Base-by-base conservation (phyloP, 345 rosid genomes). In the Lenwebbia sp. region DNA sequence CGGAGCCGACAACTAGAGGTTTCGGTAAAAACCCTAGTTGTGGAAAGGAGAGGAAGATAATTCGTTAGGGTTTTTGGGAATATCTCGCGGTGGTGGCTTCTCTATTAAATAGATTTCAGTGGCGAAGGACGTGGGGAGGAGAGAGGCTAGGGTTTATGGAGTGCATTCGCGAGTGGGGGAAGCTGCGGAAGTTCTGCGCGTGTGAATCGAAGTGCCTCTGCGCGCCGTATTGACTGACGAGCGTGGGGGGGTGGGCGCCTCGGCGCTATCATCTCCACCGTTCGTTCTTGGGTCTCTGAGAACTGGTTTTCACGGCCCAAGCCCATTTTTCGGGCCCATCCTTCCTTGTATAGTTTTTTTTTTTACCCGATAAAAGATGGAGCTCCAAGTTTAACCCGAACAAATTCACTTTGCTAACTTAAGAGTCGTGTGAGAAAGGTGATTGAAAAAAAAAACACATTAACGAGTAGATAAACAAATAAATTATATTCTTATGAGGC, bases 21-120 rank as follows among this genome's bases (percentile, higher is more conserved):
- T 40, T 86, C 53, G 25, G 86, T 65, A 52, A 82, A 84, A 86
- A 82, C 87, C 87, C 84, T 57, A 57, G 47, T 19, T 47, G 78
- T 17, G 25, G 86, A 33, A 26, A 28, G 41, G 41, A 28, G 14
- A 57, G 52, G 5, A 41, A 21, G 75, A 65, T 47, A 37, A 30
- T 82, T 83, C 51, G 54, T 15, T 55, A 82, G 85, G 84, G 85
- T 50, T 41, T 85, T 76, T n/a, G 82, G 25, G 53, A 37, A 62
- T 62, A 62, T 62, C 78, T 17, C 47, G 13, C 6, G 5, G 47
- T 13, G 56, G 25, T 14, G 75, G 78, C 78, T 70, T 19, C 78
- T 19, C 58, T 5, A 23, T 70, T 70, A 70, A 70, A 70, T 19
- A 19, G 78, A 33, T 21, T 19, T 54, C 56, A 21, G 10, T 54